Conservation (phyloP, 352 stramenopile species). For the Plasmopara viticola region DNA sequence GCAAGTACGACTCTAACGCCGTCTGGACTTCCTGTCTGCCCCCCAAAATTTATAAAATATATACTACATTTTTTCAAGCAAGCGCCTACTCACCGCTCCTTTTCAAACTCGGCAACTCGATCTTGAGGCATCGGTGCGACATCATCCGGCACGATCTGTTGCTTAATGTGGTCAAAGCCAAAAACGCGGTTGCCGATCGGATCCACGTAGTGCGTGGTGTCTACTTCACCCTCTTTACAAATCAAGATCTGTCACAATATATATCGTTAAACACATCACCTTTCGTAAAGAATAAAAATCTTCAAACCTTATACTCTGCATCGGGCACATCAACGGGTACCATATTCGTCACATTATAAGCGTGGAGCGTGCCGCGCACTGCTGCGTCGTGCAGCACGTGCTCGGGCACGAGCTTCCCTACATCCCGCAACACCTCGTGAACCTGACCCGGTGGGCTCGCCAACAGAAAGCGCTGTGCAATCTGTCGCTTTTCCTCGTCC, state of each 20-base stretch:
- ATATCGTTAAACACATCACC: background rate
- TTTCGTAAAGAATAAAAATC: too few species aligned
- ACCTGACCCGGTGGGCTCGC: conserved; percentile 86
- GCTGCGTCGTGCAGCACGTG: conserved; percentile 64
- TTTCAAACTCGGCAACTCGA: conserved; percentile 48
- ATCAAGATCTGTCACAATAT: conserved; percentile 57
- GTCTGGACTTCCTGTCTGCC: conserved; percentile 42
- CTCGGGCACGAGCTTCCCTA: conserved; percentile 73
- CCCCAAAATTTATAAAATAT: background rate
- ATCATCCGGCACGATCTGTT: conserved; percentile 49
- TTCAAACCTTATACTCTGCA: conserved; percentile 55
- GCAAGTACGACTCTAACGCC: conserved; percentile 68
- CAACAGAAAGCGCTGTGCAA: conserved; percentile 87
- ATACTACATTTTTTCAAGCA: too few species aligned
- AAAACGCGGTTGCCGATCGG: conserved; percentile 65
- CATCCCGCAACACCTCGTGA: conserved; percentile 79
- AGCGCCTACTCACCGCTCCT: conserved; percentile 30
- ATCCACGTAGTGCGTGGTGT: conserved; percentile 81
- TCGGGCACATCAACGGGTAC: conserved; percentile 65
- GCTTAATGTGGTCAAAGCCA: conserved; percentile 84
- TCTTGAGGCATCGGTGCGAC: conserved; percentile 38
- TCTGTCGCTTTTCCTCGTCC: conserved; percentile 86
- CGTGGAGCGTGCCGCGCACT: conserved; percentile 60
- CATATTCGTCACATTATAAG: conserved; percentile 72
- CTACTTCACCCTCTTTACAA: conserved; percentile 74